These are phyloP conservation scores for Cyclanthera cordifolia DNA, from an alignment of 306 rosid genomes.

Conservation along the genomic window DNA sequence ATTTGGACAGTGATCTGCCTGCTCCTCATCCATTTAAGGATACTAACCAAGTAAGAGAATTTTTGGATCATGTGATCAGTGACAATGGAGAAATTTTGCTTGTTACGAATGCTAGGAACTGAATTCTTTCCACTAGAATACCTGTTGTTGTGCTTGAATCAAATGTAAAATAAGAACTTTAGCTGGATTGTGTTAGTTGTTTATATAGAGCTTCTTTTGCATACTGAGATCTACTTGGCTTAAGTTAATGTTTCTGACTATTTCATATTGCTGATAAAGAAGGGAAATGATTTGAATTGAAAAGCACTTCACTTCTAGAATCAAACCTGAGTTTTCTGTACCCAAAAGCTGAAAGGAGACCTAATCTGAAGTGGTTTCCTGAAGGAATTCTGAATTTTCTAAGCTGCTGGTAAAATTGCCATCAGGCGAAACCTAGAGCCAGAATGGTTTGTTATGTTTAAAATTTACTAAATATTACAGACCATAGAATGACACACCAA, in stretches of 20 bases:
- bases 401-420: neutral
- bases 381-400: neutral
- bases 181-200: neutral
- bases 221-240: neutral
- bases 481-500: neutral
- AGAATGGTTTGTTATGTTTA: neutral
- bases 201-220: neutral
- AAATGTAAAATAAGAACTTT: neutral
- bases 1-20: constrained; percentile 76
- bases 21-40: constrained; percentile 46
- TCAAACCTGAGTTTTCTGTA: neutral
- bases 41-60: constrained; percentile 34
- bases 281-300: constrained; percentile 1
- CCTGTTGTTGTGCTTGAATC: neutral
- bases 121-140: constrained; percentile 1
- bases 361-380: neutral
- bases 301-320: neutral
- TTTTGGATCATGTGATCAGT: constrained; percentile 45
- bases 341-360: neutral
- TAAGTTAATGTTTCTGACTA: neutral
- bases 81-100: constrained; percentile 70
- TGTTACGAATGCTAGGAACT: constrained; percentile 46
- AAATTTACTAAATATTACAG: neutral
- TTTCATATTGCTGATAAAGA: neutral
- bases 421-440: neutral